A percentile compares a stretch with the other conserved stretches of the same genome.
Evolutionary conservation across 768 basidiomycete species (phyloP).

Genomic region (Collybia mongolica): DNA sequence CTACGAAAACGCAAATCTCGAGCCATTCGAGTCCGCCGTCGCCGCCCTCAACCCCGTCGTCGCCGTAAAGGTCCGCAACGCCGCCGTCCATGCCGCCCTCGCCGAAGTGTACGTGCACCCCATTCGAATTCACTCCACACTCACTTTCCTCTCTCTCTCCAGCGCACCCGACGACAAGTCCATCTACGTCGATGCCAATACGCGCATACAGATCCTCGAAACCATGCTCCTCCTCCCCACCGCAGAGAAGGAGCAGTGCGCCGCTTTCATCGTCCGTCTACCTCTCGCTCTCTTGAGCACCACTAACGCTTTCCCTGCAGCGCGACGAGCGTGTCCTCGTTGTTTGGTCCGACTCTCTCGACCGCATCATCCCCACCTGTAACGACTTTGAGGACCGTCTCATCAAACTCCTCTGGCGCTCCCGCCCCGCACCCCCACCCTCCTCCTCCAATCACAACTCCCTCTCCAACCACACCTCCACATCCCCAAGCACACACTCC

Average conservation of each 20-base stretch:
- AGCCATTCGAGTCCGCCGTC: slow-evolving; percentile 75
- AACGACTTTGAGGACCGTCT: slow-evolving; percentile 75
- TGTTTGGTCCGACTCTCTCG: slow-evolving; percentile 81
- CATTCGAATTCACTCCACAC: slow-evolving; percentile 38
- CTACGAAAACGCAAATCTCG: slow-evolving; percentile 70
- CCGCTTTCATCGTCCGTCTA: slow-evolving; percentile 77
- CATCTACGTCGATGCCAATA: slow-evolving; percentile 76
- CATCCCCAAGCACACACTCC: slow-evolving; percentile 26
- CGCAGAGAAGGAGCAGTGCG: slow-evolving; percentile 84
- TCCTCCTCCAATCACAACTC: slow-evolving; percentile 17
- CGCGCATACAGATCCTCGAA: slow-evolving; percentile 83
- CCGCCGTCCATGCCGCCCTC: slow-evolving; percentile 78
- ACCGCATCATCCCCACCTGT: slow-evolving; percentile 71
- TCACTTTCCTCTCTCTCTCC: background rate
- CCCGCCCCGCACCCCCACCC: slow-evolving; percentile 35
- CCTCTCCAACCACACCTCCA: slow-evolving; percentile 16
- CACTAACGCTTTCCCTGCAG: slow-evolving; percentile 27
- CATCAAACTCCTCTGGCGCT: slow-evolving; percentile 79
- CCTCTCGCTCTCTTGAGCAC: background rate
- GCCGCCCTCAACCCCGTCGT: slow-evolving; percentile 76
- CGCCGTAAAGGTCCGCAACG: slow-evolving; percentile 76
- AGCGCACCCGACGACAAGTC: slow-evolving; percentile 56
- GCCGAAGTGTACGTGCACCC: slow-evolving; percentile 54
- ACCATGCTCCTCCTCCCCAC: slow-evolving; percentile 74
- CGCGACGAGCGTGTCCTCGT: slow-evolving; percentile 83